A percentile compares a stretch with the other conserved stretches of the same genome.
Conservation (phyloP, 306 rosid species). For the Fragaria ananassa region DNA sequence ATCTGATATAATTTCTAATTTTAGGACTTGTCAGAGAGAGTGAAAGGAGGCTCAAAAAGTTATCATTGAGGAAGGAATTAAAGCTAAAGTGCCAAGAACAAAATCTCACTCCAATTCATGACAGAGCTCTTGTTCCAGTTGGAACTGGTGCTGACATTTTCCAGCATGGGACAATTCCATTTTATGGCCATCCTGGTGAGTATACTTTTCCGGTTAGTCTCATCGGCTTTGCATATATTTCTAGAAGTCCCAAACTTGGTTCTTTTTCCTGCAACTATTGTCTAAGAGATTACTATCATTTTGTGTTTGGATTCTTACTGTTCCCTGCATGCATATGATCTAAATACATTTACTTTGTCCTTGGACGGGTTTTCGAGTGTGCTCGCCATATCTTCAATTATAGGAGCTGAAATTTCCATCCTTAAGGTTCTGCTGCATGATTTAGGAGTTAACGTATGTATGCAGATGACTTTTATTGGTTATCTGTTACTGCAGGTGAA, state of each 20-base stretch:
- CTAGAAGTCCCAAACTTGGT: background rate
- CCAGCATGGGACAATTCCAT: conserved; percentile 40
- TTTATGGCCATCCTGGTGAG: conserved; percentile 63
- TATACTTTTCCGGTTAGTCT: conserved; percentile 4
- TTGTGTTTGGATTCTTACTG: background rate
- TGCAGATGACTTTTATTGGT: background rate
- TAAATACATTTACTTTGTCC: background rate
- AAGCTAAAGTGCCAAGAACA: conserved; percentile 95
- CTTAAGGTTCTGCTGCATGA: background rate
- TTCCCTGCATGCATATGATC: background rate
- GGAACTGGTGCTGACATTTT: conserved; percentile 47
- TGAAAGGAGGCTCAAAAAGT: conserved; percentile 75
- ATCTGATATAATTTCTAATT: conserved; percentile 34
- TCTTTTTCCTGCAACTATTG: background rate
- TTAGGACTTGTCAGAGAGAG: conserved; percentile 69
- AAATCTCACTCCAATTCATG: conserved; percentile 50
- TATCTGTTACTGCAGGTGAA: conserved; percentile 41
- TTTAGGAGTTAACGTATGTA: background rate
- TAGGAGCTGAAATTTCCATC: background rate
- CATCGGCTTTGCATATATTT: background rate
- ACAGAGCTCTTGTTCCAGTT: conserved; percentile 45
- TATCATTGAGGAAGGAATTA: conserved; percentile 87
- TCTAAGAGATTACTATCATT: background rate
- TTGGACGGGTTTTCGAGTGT: background rate
- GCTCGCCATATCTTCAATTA: background rate